phyloP scores from a whole-genome alignment of 345 rosid genomes.

The Euclidium syriacum region DNA sequence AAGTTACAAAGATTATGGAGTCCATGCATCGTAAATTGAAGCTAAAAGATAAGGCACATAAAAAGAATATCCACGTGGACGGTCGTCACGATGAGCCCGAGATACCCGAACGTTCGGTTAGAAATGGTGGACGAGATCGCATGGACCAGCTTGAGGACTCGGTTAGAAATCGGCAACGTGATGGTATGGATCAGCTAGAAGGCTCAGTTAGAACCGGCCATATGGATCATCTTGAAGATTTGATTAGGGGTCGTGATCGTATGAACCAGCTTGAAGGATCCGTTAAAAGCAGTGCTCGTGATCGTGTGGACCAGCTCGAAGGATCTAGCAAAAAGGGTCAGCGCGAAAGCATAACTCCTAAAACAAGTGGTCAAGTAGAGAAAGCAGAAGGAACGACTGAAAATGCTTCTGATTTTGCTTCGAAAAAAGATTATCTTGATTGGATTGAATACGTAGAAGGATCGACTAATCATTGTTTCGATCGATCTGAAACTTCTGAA shows the following conservation, averaged over 20 bases:
- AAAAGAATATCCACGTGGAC: conserved; percentile 6
- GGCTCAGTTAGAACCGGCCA: conserved; percentile 8
- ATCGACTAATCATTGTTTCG: conserved; percentile 29
- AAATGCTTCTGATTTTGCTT: conserved; percentile 6
- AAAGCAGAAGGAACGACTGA: neutral
- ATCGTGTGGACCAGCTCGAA: conserved; percentile 5
- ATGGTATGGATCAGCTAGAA: conserved; percentile 6
- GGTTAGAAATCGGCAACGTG: neutral
- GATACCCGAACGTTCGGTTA: conserved; percentile 9
- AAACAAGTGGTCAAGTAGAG: conserved; percentile 1
- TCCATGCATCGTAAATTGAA: conserved; percentile 29
- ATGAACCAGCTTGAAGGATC: conserved; percentile 3
- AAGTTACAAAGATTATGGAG: conserved; percentile 24
- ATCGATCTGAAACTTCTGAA: conserved; percentile 9
- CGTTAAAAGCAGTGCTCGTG: neutral
- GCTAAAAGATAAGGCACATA: conserved; percentile 18
- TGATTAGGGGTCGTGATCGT: conserved; percentile 23
- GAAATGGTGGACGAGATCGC: conserved; percentile 2
- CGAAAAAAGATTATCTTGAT: conserved; percentile 28
- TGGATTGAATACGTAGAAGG: conserved; percentile 34
- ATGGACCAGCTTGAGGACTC: conserved; percentile 9
- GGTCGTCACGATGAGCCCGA: conserved; percentile 5
- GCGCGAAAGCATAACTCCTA: neutral
- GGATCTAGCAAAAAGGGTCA: conserved; percentile 7
- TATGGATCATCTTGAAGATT: conserved; percentile 29